Evolutionary conservation across 2,329 filamentous ascomycete genomes (phyloP), one percentile per base, ranked within the genome.

Genomic region (Curvularia spicifera): DNA sequence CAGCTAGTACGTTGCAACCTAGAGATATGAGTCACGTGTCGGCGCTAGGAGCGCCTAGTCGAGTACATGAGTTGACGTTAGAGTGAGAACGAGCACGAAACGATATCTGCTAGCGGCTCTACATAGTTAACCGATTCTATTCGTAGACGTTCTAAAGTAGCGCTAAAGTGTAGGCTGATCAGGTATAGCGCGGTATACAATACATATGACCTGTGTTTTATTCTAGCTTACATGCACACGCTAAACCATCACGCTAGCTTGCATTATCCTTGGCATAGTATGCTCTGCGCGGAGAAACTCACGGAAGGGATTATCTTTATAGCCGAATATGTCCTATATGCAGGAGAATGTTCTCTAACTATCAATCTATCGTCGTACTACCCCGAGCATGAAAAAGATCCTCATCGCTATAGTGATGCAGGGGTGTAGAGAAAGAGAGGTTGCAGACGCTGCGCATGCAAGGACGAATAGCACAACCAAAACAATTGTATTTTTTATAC

Each of bases 221-320:
- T 31, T n/a, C 22, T 31, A 13, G 22, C 4, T 26, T 46, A 46
- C 43, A 13, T 48, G 37, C 35, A 29, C 45, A n/a, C 28, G 28
- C 45, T 37, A 48, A n/a, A n/a, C 37, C 29, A 24, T 26, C 3
- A 13, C 45, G 29, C 45, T 48, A 48, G 45, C 18, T 15, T 15
- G n/a, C 31, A 22, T 37, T 33, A 48, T n/a, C 15, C 45, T 48
- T 48, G 45, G 45, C 28, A 48, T 48, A 37, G 31, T 37, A n/a
- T n/a, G n/a, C n/a, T n/a, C n/a, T n/a, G n/a, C n/a, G n/a, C n/a
- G n/a, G n/a, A n/a, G n/a, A n/a, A n/a, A n/a, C n/a, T n/a, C n/a
- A n/a, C n/a, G n/a, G n/a, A n/a, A n/a, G n/a, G n/a, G n/a, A n/a
- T n/a, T n/a, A n/a, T n/a, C n/a, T n/a, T n/a, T n/a, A n/a, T n/a